Conservation (phyloP, 129 eudicot genomes). For the Heracleum sosnowskyi region DNA sequence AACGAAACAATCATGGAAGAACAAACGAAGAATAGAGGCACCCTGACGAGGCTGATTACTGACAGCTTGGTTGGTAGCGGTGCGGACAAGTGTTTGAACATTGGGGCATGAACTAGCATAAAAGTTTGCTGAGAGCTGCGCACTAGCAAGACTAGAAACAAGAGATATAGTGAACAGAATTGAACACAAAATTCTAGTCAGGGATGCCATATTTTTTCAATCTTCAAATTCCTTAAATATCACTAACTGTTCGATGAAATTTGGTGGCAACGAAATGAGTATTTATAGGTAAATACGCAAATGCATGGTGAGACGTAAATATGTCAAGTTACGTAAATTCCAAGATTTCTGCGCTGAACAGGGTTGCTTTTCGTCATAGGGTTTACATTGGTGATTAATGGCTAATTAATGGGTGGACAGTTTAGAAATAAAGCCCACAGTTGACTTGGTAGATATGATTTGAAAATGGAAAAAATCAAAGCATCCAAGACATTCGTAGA, state of each 20-base stretch:
- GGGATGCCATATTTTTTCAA: neutral
- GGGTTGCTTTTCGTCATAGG: neutral
- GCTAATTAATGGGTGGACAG: neutral
- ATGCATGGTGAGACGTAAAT: neutral
- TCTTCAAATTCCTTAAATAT: neutral
- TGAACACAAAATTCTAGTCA: neutral
- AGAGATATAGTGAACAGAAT: neutral
- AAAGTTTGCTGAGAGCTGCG: conserved; percentile 38
- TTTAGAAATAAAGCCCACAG: neutral
- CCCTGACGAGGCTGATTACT: conserved; percentile 21
- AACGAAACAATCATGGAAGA: conserved; percentile 47
- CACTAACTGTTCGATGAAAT: neutral
- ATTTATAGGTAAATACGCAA: neutral
- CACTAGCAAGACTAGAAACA: conserved; percentile 14
- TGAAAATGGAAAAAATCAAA: neutral
- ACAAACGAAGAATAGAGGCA: conserved; percentile 41
- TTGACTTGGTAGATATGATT: neutral
- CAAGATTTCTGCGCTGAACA: neutral
- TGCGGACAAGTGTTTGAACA: conserved; percentile 22
- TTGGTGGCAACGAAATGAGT: neutral
- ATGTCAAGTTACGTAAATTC: neutral
- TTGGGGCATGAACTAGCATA: conserved; percentile 31
- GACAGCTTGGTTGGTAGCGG: conserved; percentile 21
- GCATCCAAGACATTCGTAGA: no score
- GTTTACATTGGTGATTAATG: neutral